Base-by-base conservation (phyloP, 768 basidiomycete species). In the Serendipita vermifera region DNA sequence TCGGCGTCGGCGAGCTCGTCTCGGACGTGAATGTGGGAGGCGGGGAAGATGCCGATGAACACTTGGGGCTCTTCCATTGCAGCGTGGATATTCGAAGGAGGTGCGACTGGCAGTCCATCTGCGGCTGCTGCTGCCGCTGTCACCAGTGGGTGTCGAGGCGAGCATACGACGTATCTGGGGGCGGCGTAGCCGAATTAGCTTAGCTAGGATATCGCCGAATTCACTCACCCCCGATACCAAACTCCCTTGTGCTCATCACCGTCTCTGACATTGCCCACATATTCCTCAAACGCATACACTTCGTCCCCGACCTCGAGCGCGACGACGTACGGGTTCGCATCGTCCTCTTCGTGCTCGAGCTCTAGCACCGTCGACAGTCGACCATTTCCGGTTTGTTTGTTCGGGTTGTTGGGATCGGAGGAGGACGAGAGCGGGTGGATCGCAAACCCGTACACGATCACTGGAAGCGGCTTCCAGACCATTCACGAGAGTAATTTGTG, bases 201-300 rank as follows among this genome's bases (percentile, higher is more conserved):
- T 0, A 36, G 43, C 26, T 11, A 13, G 22, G 56, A 6, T 35
- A 31, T 38, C 36, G 31, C 26, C 27, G 55, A 55, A n/a, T 57
- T 55, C 58, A 79, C 87, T 68, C 67, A 96, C 87, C 94, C 94
- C 72, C 94, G 76, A 69, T 90, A 97, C 94, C 94, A 98, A 14
- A 81, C 69, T 17, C 83, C 83, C 56, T 87, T 85, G n/a, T n/a
- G n/a, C 55, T 87, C 86, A 64, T 83, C 86, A 57, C 72, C 76
- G 53, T 73, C 73, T 9, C 85, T 83, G 0, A 76, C 82, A 22
- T 22, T 15, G n/a, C 24, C 46, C 24, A 51, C 46, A 67, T 91
- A 93, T 65, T 83, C 83, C 72, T 98, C 94, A 64, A 97, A 97
- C 15, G 92, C 91, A 70, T 97, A 97, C 32, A 98, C 82, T 66